Evolutionary conservation across 2,329 filamentous ascomycete genomes (phyloP).

Genomic region (Whalleya microplaca): DNA sequence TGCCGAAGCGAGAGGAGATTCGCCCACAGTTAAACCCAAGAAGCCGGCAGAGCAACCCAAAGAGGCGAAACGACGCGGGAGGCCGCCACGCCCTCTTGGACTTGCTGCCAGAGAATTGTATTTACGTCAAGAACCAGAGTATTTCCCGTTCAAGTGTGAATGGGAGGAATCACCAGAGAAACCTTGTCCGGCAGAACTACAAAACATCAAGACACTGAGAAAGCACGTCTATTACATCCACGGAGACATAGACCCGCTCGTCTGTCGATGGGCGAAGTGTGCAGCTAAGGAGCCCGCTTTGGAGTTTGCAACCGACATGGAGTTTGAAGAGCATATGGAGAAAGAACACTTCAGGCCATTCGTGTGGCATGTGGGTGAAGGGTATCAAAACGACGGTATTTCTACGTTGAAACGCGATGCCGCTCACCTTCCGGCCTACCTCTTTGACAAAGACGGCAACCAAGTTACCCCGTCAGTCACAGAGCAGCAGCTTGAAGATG

Average conservation of each 20-base stretch:
- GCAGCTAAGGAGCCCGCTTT: conserved; percentile 24
- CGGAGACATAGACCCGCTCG: conserved; percentile 27
- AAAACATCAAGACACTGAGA: conserved; percentile 63
- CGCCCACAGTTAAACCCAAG: conserved; percentile 22
- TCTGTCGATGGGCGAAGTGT: conserved; percentile 49
- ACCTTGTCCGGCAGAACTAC: conserved; percentile 61
- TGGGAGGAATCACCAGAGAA: conserved; percentile 46
- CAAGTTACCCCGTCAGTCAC: conserved; percentile 63
- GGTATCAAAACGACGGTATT: conserved; percentile 50
- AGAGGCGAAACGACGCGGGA: conserved; percentile 45
- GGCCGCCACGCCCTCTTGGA: conserved; percentile 45
- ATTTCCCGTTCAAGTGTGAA: conserved; percentile 60
- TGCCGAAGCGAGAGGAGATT: conserved; percentile 14
- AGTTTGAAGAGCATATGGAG: conserved; percentile 57
- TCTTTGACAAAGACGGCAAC: conserved; percentile 54
- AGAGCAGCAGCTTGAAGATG: conserved; percentile 55
- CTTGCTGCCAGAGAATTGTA: conserved; percentile 48
- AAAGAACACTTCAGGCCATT: conserved; percentile 56
- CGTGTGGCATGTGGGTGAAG: conserved; percentile 64
- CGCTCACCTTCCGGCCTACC: conserved; percentile 49
- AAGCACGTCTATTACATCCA: conserved; percentile 59
- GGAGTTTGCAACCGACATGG: conserved; percentile 27
- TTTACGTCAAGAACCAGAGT: conserved; percentile 45
- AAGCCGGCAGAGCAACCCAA: conserved; percentile 25
- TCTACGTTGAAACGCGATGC: conserved; percentile 25